Base-by-base conservation (phyloP, 1,284 basidiomycete genomes). In the Cryptococcus sp. region DNA sequence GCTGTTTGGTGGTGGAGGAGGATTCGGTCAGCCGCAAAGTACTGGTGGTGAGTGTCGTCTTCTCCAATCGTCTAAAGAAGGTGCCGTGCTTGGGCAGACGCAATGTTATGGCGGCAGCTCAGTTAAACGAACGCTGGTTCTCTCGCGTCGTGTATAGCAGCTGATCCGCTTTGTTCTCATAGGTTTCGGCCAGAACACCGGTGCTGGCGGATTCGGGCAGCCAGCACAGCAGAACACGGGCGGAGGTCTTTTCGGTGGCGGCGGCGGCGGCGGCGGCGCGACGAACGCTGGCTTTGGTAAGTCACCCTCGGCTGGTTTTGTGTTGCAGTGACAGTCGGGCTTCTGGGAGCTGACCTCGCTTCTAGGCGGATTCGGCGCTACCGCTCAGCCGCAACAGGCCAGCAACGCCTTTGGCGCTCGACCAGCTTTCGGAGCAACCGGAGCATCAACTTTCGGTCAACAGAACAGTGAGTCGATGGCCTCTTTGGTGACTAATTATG, bases 1-100 rank as follows among this genome's bases (percentile, higher is more conserved):
- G 1, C 60, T 72, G 45, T 71, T 72, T 54, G 70, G 70, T 11
- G 61, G 66, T n/a, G 59, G 62, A 7, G 52, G 59, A 20, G 65
- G 67, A 17, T 72, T 73, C 47, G 67, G 64, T 35, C 68, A 70
- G 51, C 90, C 90, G 69, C 86, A 87, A 55, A 72, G 86, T 82
- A 35, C 31, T 8, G 56, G 82, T 75, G 56, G 82, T 65, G 56
- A 64, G 63, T 66, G 60, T 17, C 53, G 22, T 47, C 39, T 23
- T n/a, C 20, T 42, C 35, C 39, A 27, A 22, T 35, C 39, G 20
- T 27, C 45, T 41, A 44, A 35, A 40, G 40, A 16, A 40, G 59
- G 47, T 35, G 20, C 61, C 47, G 13, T 52, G 41, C 35, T 41
- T 47, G 40, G 50, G 52, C 23, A 51, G n/a, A n/a, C n/a, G n/a